These are phyloP conservation scores for Colletotrichum sidae DNA, from an alignment of 2,329 filamentous ascomycete genomes.

Conservation along the genomic window DNA sequence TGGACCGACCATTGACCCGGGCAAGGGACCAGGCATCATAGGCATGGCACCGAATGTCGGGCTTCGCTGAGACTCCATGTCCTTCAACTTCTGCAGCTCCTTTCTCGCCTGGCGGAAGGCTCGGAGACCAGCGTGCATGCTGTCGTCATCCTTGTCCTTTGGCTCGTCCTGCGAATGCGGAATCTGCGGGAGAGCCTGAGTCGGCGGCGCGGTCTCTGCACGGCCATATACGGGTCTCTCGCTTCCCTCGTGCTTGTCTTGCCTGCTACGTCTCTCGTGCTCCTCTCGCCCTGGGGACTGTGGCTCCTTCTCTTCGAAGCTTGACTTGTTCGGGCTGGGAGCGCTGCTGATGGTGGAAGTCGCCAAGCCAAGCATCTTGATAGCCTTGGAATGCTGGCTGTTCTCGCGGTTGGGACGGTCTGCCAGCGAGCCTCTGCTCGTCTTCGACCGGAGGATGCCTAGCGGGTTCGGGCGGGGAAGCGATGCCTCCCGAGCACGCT, in stretches of 20 bases:
- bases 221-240: neutral
- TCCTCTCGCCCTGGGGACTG: conserved; percentile 45
- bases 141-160: conserved; percentile 52
- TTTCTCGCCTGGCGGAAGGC: conserved; percentile 69
- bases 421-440: conserved; percentile 74
- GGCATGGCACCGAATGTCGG: conserved; percentile 38
- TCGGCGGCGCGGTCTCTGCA: conserved; percentile 2
- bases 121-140: conserved; percentile 62
- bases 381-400: conserved; percentile 62
- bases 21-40: conserved; percentile 30
- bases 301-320: conserved; percentile 49
- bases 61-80: conserved; percentile 60
- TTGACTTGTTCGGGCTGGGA: conserved; percentile 52
- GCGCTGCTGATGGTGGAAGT: conserved; percentile 53
- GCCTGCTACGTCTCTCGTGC: conserved; percentile 20
- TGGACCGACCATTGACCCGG: conserved; percentile 13
- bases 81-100: conserved; percentile 67
- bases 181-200: conserved; percentile 21
- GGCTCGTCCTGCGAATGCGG: conserved; percentile 31
- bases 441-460: conserved; percentile 73
- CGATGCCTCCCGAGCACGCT: conserved; percentile 48
- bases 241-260: neutral
- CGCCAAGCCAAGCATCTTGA: conserved; percentile 71
- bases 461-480: conserved; percentile 65
- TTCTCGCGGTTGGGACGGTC: conserved; percentile 57